A percentile compares a stretch with the other conserved stretches of the same genome.
These are phyloP conservation scores for Colletotrichum higginsianum DNA, from an alignment of 2,329 filamentous ascomycete genomes.

Conservation along the genomic window DNA sequence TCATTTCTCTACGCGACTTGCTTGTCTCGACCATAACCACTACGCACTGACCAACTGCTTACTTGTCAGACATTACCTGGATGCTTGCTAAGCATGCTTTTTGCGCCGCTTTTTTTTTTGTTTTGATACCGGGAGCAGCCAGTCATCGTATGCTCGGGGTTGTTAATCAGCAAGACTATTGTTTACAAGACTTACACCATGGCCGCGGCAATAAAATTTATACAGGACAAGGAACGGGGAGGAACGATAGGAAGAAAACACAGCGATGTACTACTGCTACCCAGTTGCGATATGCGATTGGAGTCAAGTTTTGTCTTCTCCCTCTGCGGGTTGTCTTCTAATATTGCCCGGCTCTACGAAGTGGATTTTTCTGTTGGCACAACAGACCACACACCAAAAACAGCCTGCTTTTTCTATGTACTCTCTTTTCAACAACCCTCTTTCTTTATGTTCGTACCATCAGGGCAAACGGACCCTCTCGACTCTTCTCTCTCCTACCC, in stretches of 20 bases:
- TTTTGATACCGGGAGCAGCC: constrained; percentile 23
- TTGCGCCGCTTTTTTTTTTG: constrained; percentile 3
- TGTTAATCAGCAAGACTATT: constrained; percentile 11
- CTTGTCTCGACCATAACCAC: constrained; percentile 22
- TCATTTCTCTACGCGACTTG: constrained; percentile 22
- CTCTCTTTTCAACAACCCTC: background rate
- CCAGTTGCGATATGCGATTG: constrained; percentile 5
- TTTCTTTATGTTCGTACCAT: constrained; percentile 11
- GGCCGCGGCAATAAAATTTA: constrained; percentile 21
- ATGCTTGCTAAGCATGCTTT: constrained; percentile 12
- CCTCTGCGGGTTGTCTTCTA: background rate
- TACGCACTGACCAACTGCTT: background rate
- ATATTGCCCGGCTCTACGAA: background rate
- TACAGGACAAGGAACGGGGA: background rate
- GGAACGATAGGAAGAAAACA: background rate
- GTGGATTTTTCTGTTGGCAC: background rate
- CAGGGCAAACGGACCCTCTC: background rate
- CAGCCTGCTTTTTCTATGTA: background rate
- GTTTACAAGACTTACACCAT: background rate
- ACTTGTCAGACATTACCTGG: constrained; percentile 3
- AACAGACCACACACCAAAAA: constrained; percentile 4
- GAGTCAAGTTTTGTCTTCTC: constrained; percentile 1
- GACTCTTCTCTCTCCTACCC: constrained; percentile 6
- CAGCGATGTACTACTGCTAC: background rate
- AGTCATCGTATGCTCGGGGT: constrained; percentile 8